Conservation (phyloP, 2,329 filamentous ascomycete genomes). For the Paracorniculantispora psalliotae region DNA sequence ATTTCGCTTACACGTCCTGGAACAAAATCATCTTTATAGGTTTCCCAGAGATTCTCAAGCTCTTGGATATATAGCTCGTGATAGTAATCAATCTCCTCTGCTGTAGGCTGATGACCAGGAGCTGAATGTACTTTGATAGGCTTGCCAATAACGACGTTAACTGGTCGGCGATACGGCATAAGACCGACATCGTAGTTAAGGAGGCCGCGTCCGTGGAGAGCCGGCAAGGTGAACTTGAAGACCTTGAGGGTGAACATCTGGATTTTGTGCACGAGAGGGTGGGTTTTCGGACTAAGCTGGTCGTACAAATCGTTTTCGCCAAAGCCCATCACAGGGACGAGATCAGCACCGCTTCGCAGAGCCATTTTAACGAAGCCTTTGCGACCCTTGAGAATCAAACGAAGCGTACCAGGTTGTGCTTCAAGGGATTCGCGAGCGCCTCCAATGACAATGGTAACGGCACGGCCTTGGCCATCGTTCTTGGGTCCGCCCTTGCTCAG, state of each 20-base stretch:
- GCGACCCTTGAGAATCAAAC: conserved; percentile 73
- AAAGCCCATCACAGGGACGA: conserved; percentile 88
- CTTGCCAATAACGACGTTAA: conserved; percentile 85
- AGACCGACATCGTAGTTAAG: conserved; percentile 98
- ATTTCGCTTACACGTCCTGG: conserved; percentile 58
- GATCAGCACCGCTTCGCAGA: conserved; percentile 83
- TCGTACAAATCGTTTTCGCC: conserved; percentile 97
- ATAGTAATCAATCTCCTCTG: conserved; percentile 72
- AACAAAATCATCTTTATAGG: conserved; percentile 73
- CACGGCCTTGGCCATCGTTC: conserved; percentile 82
- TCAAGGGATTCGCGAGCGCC: conserved; percentile 90
- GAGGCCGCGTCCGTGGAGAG: conserved; percentile 84
- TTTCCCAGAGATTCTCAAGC: conserved; percentile 66
- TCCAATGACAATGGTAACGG: conserved; percentile 91
- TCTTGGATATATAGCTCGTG: conserved; percentile 76
- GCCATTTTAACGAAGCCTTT: conserved; percentile 95
- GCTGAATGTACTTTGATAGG: conserved; percentile 66
- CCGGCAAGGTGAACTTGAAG: conserved; percentile 87
- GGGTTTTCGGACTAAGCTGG: conserved; percentile 70
- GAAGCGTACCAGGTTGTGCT: conserved; percentile 71
- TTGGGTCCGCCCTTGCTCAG: conserved; percentile 74
- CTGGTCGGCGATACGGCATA: conserved; percentile 83
- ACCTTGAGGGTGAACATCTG: conserved; percentile 81
- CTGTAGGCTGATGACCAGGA: conserved; percentile 56
- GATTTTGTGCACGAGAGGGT: conserved; percentile 72